Percentiles rank a stretch among this genome's conserved stretches.
Evolutionary conservation across 768 basidiomycete species (phyloP).

Genomic region (Suillus occidentalis): DNA sequence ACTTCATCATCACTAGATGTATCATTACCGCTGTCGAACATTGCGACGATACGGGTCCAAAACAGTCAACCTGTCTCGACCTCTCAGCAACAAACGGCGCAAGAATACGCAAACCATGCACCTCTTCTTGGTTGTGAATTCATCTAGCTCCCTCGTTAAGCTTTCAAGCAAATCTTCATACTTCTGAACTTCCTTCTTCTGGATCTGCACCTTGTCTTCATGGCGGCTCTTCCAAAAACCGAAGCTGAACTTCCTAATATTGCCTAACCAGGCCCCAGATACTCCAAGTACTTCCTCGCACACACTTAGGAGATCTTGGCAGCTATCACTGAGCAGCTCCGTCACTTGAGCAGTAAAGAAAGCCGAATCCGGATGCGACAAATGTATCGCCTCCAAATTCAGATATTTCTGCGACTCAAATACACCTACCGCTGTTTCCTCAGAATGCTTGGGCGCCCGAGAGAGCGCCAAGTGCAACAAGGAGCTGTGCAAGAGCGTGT

Average conservation of each 20-base stretch:
- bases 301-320: constrained; percentile 49
- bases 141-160: constrained; percentile 39
- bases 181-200: constrained; percentile 36
- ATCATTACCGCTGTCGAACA: constrained; percentile 42
- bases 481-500: constrained; percentile 37
- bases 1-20: constrained; percentile 34
- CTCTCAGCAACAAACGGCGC: constrained; percentile 4
- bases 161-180: constrained; percentile 38
- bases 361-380: constrained; percentile 49
- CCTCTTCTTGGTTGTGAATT: constrained; percentile 54
- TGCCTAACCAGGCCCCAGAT: constrained; percentile 51
- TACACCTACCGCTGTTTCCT: constrained; percentile 63
- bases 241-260: constrained; percentile 36
- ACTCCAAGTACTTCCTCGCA: constrained; percentile 42
- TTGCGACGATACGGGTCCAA: constrained; percentile 61
- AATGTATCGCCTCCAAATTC: constrained; percentile 58
- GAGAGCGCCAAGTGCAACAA: constrained; percentile 39
- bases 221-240: constrained; percentile 35
- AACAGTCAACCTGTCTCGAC: constrained; percentile 41
- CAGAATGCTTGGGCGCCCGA: constrained; percentile 23
- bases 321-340: constrained; percentile 50
- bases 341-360: constrained; percentile 43
- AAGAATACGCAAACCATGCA: constrained; percentile 23
- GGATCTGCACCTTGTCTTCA: constrained; percentile 29
- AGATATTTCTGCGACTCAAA: constrained; percentile 74